phyloP scores from a whole-genome alignment of 129 eudicot genomes.

The Tagetes erecta region DNA sequence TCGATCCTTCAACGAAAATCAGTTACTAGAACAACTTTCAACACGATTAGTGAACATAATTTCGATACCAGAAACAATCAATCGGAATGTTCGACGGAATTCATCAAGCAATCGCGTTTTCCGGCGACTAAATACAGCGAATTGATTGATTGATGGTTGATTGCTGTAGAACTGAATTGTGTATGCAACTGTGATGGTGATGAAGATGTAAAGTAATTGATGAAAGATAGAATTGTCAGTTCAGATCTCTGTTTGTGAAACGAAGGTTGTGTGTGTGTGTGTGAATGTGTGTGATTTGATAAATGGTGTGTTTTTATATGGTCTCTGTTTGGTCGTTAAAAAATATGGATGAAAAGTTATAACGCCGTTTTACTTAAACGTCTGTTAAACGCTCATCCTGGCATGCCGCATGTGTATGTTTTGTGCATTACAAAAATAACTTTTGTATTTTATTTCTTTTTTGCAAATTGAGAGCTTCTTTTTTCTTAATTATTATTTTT shows the following conservation, averaged over 20 bases:
- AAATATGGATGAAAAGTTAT: slow-evolving; percentile 29
- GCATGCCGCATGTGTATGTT: neutral
- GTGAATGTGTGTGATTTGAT: slow-evolving; percentile 28
- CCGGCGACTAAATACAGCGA: neutral
- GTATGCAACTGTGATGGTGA: slow-evolving; percentile 27
- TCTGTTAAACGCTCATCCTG: slow-evolving; percentile 3
- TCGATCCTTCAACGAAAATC: slow-evolving; percentile 13
- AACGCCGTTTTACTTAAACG: slow-evolving; percentile 34
- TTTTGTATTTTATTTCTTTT: neutral
- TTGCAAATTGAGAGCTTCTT: neutral
- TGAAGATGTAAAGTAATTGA: slow-evolving; percentile 32
- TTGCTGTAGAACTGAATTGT: slow-evolving; percentile 16
- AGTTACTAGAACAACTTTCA: slow-evolving; percentile 22
- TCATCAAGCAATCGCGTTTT: slow-evolving; percentile 4
- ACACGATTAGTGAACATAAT: slow-evolving; percentile 1
- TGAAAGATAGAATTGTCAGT: slow-evolving; percentile 51
- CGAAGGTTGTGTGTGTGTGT: slow-evolving; percentile 15
- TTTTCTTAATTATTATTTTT: neutral
- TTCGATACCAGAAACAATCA: slow-evolving; percentile 3
- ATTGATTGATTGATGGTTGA: neutral
- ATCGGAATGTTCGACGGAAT: slow-evolving; percentile 20
- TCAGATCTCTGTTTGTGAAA: slow-evolving; percentile 40
- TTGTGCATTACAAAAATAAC: neutral
- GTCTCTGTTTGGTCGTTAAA: slow-evolving; percentile 27
- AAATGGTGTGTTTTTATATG: slow-evolving; percentile 35